phyloP scores from a whole-genome alignment of 1,139 yeast genomes.

The Candida tropicalis region DNA sequence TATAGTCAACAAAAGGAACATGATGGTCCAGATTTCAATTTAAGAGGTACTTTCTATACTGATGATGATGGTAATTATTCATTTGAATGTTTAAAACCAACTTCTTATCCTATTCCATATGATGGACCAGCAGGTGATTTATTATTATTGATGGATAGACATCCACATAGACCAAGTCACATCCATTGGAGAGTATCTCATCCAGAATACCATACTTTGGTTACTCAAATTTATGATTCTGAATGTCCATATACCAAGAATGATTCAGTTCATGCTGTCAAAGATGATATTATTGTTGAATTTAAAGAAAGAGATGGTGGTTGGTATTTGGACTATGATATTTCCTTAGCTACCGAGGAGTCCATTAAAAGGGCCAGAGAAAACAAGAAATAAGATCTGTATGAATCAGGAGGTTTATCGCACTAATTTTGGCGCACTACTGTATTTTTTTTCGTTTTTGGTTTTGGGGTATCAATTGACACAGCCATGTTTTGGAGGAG shows the following conservation, averaged over 20 bases:
- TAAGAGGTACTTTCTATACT: conserved; percentile 19
- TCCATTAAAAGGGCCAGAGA: conserved; percentile 16
- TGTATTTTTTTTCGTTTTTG: background rate
- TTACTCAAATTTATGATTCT: conserved; percentile 30
- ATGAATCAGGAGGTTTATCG: background rate
- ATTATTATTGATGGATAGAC: conserved; percentile 20
- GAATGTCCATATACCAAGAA: conserved; percentile 26
- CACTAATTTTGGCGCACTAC: no score
- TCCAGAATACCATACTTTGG: conserved; percentile 26
- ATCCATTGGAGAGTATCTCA: conserved; percentile 27
- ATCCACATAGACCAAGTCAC: conserved; percentile 22
- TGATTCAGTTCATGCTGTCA: conserved; percentile 35
- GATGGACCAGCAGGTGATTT: conserved; percentile 22
- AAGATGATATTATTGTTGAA: conserved; percentile 29
- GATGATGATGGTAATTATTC: conserved; percentile 19
- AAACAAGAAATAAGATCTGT: conserved; percentile 8
- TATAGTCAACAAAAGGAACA: conserved; percentile 24
- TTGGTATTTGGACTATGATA: conserved; percentile 20
- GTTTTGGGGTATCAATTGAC: no score
- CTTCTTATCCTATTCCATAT: conserved; percentile 21
- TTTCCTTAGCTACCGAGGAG: conserved; percentile 21
- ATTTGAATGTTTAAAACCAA: conserved; percentile 19
- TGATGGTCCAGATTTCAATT: conserved; percentile 25
- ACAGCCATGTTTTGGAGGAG: no score
- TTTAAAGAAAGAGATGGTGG: conserved; percentile 17